Conservation (phyloP, 176 grass and related monocot species). For the Triticum aestivum region DNA sequence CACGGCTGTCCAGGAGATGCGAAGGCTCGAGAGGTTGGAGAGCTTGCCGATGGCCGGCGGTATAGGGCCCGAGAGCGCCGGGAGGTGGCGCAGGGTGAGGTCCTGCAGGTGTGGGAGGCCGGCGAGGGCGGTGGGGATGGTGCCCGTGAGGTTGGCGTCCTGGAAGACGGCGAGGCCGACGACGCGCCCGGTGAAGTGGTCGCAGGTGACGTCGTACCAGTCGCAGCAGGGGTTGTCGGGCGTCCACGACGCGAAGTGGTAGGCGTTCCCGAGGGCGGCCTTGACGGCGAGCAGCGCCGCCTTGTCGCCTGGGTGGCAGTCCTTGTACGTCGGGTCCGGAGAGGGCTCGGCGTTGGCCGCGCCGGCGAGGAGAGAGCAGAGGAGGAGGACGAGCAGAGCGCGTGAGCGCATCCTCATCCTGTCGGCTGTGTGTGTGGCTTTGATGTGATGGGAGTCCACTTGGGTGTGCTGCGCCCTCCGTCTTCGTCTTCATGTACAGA, state of each 20-base stretch:
- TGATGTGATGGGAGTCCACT: neutral
- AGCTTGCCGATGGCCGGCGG: constrained; percentile 4
- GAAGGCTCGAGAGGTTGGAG: neutral
- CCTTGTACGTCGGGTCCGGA: neutral
- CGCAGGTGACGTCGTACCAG: constrained; percentile 57
- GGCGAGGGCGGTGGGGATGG: constrained; percentile 35
- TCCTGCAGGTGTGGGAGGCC: neutral
- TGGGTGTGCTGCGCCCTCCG: neutral
- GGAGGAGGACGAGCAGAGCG: neutral
- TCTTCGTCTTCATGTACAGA: neutral
- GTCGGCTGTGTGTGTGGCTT: neutral
- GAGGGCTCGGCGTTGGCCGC: neutral
- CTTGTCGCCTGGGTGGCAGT: constrained; percentile 50
- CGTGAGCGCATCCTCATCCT: constrained; percentile 1
- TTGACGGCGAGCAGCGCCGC: constrained; percentile 48
- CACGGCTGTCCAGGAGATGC: constrained; percentile 6
- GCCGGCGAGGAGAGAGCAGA: neutral
- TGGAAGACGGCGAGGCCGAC: constrained; percentile 31
- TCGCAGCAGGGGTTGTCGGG: constrained; percentile 48
- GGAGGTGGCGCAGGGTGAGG: neutral
- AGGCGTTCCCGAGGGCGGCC: constrained; percentile 16
- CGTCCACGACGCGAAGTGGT: neutral
- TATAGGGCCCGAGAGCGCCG: neutral
- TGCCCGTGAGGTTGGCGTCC: constrained; percentile 28
- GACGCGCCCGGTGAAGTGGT: constrained; percentile 39